Conservation (phyloP, 495 filamentous ascomycete genomes). For the Penicillium turbatum region DNA sequence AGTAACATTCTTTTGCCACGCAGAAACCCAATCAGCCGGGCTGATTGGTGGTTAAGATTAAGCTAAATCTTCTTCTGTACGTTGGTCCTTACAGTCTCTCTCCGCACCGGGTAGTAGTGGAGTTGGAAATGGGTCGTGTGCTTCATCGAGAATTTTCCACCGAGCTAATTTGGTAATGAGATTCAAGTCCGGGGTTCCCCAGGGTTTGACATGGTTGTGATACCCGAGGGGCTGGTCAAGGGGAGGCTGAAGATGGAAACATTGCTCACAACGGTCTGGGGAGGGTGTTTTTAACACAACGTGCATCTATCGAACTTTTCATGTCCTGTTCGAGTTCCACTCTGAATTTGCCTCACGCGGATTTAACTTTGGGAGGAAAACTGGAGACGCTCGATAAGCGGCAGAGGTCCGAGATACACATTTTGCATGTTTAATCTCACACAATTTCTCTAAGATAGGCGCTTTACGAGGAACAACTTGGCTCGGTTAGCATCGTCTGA, state of each 20-base stretch:
- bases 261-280: too few species aligned
- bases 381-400: background rate
- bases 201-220: background rate
- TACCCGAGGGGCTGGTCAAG: background rate
- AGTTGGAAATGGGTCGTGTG: background rate
- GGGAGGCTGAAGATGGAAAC: background rate
- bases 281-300: background rate
- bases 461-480: background rate
- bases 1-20: slow-evolving; percentile 16
- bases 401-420: slow-evolving; percentile 2
- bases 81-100: background rate
- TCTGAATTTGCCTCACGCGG: background rate
- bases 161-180: background rate
- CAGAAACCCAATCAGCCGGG: background rate
- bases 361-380: background rate
- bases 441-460: background rate
- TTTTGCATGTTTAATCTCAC: too few species aligned
- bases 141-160: background rate
- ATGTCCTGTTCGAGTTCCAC: background rate
- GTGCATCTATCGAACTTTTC: background rate
- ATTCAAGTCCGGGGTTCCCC: background rate
- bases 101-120: background rate
- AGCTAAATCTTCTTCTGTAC: background rate
- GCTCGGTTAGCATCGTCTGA: background rate
- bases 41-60: slow-evolving; percentile 7